A percentile compares a stretch with the other conserved stretches of the same genome.
These are phyloP conservation scores for Plasmodium berghei DNA, from an alignment of 169 alveolate genomes.

Conservation along the genomic window DNA sequence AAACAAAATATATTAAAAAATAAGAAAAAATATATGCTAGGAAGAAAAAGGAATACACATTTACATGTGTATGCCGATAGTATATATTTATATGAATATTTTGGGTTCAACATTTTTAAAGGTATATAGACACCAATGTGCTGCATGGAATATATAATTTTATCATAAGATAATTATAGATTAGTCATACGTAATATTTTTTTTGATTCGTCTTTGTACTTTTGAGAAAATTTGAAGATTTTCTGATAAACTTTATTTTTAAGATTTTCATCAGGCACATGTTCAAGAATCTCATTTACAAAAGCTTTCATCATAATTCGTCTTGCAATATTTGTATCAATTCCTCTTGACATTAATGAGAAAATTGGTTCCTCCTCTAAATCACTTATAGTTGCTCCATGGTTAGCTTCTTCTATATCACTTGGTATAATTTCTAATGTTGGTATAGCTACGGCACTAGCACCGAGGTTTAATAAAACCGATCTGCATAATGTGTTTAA, in stretches of 20 bases:
- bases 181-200: not conserved
- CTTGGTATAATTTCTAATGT: slow-evolving; percentile 82
- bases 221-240: slow-evolving; percentile 40
- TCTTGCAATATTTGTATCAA: slow-evolving; percentile 61
- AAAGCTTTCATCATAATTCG: slow-evolving; percentile 78
- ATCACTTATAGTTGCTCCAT: slow-evolving; percentile 82
- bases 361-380: slow-evolving; percentile 81
- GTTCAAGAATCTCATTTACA: slow-evolving; percentile 71
- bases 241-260: slow-evolving; percentile 38
- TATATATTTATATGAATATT: no score
- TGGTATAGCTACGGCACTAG: slow-evolving; percentile 81
- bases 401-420: slow-evolving; percentile 79
- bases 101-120: no score
- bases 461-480: slow-evolving; percentile 78
- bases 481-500: slow-evolving; percentile 78
- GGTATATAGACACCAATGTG: no score
- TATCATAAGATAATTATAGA: no score
- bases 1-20: no score
- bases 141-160: no score
- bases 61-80: no score
- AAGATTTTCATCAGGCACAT: slow-evolving; percentile 66
- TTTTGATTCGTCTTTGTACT: slow-evolving; percentile 11
- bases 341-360: slow-evolving; percentile 80
- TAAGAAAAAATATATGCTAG: no score
- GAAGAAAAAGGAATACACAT: no score